Base-by-base conservation (phyloP, 2,329 filamentous ascomycete genomes). In the Colletotrichum liaoningense region DNA sequence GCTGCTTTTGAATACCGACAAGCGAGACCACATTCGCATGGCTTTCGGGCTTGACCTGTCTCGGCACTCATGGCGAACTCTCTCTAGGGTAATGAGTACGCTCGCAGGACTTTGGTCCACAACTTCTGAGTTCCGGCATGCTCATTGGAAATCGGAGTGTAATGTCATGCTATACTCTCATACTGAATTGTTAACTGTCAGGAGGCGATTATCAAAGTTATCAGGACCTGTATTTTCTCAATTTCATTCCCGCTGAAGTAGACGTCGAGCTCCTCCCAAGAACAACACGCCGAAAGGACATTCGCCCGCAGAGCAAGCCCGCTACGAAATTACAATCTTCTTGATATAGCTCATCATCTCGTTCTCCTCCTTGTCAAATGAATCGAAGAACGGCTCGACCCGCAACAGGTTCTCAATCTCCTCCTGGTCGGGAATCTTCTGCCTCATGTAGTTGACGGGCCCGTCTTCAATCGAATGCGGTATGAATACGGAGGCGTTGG, bases 391-490 rank as follows among this genome's bases (percentile, higher is more conserved):
- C 3, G 30, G 16, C 22, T 54, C 58, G 8, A 63, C 30, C n/a
- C 55, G 24, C 8, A 67, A 22, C 16, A 30, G 4, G 12, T 24
- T 24, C 42, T 67, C 56, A 19, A 67, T 54, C n/a, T 38, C 56
- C 4, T 68, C 65, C 5, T 6, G 16, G 35, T 54, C 28, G 7
- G 65, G 65, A 49, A 38, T 22, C 16, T 7, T 52, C 22, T 52
- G 38, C 38, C n/a, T 28, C n/a, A 52, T 30, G n/a, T 62, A 62
- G 5, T 60, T 62, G 26, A 38, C 30, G 4, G 65, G 28, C 5
- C 26, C 57, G 3, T 54, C 65, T 30, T 52, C 42, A 54, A 68
- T 68, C 8, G 65, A 62, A 30, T 68, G 65, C 16, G 57, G 56
- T 12, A 62, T 55, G 26, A 68, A 68, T 0, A 68, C 56, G 2